phyloP scores from a whole-genome alignment of 108 stramenopile species.

The Chaetoceros tenuissimus region DNA sequence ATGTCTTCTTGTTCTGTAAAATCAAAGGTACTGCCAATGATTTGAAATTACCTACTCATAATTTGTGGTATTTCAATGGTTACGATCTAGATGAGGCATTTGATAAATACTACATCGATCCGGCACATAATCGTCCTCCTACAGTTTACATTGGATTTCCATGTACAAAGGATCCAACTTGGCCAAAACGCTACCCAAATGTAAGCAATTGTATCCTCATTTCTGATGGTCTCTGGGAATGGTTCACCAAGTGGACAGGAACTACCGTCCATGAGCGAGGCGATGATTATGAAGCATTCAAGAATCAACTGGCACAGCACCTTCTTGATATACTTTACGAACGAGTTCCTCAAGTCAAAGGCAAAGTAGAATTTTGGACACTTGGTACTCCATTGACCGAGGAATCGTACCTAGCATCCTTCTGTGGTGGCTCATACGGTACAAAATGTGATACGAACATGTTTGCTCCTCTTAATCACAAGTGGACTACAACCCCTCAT shows the following conservation, averaged over 20 bases:
- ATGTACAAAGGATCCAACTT: slow-evolving; percentile 38
- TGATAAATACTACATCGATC: slow-evolving; percentile 40
- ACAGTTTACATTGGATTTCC: slow-evolving; percentile 69
- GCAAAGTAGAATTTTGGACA: slow-evolving; percentile 31
- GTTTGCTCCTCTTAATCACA: slow-evolving; percentile 32
- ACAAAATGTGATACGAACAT: slow-evolving; percentile 36
- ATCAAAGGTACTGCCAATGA: slow-evolving; percentile 35
- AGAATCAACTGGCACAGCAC: slow-evolving; percentile 34
- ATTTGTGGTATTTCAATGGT: slow-evolving; percentile 49
- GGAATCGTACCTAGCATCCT: slow-evolving; percentile 30
- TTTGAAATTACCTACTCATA: slow-evolving; percentile 35
- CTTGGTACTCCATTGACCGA: slow-evolving; percentile 44
- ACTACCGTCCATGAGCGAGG: slow-evolving; percentile 21
- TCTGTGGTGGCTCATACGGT: slow-evolving; percentile 34
- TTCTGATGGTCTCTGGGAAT: slow-evolving; percentile 38
- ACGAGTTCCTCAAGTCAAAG: slow-evolving; percentile 35
- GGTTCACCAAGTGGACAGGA: slow-evolving; percentile 36
- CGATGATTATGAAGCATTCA: slow-evolving; percentile 38
- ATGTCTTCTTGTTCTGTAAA: slow-evolving; percentile 44
- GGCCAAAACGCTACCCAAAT: slow-evolving; percentile 33
- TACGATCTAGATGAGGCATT: slow-evolving; percentile 50
- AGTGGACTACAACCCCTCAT: slow-evolving; percentile 44
- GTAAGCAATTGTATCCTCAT: slow-evolving; percentile 42
- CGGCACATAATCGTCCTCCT: slow-evolving; percentile 39
- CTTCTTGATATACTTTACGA: slow-evolving; percentile 44